These are phyloP conservation scores for Streptanthus diversifolius DNA, from an alignment of 345 rosid species.

Conservation along the genomic window DNA sequence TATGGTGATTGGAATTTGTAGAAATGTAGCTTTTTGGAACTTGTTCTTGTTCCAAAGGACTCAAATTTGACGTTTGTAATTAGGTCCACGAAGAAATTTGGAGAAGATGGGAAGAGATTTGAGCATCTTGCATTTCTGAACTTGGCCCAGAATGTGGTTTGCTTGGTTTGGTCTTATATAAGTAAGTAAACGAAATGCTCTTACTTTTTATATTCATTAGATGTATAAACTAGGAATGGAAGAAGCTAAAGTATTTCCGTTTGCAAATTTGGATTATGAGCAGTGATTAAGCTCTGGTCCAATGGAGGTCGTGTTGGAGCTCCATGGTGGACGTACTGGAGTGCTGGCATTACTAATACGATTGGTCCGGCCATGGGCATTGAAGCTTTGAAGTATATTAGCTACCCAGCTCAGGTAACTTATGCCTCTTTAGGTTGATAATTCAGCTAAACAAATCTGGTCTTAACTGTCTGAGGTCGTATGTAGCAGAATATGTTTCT, in stretches of 20 bases:
- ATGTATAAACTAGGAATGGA: neutral
- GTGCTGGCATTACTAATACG: slow-evolving; percentile 93
- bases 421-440: neutral
- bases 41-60: neutral
- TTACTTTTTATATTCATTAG: neutral
- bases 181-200: slow-evolving; percentile 47
- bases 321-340: slow-evolving; percentile 98
- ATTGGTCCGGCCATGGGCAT: slow-evolving; percentile 99
- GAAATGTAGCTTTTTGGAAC: neutral
- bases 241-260: neutral
- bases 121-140: slow-evolving; percentile 91
- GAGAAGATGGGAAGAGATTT: slow-evolving; percentile 81
- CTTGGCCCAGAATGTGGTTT: slow-evolving; percentile 90
- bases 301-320: slow-evolving; percentile 68
- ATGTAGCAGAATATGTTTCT: neutral
- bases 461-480: neutral
- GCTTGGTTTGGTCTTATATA: slow-evolving; percentile 89
- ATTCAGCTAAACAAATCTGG: neutral
- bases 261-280: neutral
- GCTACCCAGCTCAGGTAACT: slow-evolving; percentile 94
- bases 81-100: slow-evolving; percentile 93
- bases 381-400: slow-evolving; percentile 92
- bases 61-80: neutral
- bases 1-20: neutral
- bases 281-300: slow-evolving; percentile 95